phyloP scores from a whole-genome alignment of 768 basidiomycete species.

The Naematelia encephala region DNA sequence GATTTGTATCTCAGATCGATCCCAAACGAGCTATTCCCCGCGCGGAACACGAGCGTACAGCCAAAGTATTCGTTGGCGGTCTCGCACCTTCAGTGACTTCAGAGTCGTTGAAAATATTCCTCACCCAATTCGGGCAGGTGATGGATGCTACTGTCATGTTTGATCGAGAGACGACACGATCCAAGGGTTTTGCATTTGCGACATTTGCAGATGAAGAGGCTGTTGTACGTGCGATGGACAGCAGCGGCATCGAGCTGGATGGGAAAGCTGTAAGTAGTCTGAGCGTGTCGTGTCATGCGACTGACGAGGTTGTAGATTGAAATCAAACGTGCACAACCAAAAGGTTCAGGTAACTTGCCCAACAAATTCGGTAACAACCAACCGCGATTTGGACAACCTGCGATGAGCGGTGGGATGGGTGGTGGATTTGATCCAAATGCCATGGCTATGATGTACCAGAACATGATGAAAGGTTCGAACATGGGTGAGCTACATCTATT shows the following conservation, averaged over 20 bases:
- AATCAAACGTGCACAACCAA: slow-evolving; percentile 91
- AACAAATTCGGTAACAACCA: slow-evolving; percentile 24
- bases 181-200: slow-evolving; percentile 97
- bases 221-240: slow-evolving; percentile 81
- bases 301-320: slow-evolving; percentile 65
- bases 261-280: slow-evolving; percentile 77
- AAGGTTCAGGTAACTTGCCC: slow-evolving; percentile 51
- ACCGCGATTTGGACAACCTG: slow-evolving; percentile 20
- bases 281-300: background rate
- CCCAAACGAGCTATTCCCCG: slow-evolving; percentile 98
- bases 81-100: slow-evolving; percentile 87
- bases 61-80: slow-evolving; percentile 92
- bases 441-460: slow-evolving; percentile 86
- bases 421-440: slow-evolving; percentile 79
- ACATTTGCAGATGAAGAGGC: slow-evolving; percentile 85
- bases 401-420: slow-evolving; percentile 26
- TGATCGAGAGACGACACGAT: slow-evolving; percentile 58
- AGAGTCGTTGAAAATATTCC: slow-evolving; percentile 88
- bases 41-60: slow-evolving; percentile 80
- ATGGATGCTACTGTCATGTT: slow-evolving; percentile 99
- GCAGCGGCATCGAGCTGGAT: slow-evolving; percentile 85
- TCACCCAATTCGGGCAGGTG: slow-evolving; percentile 89
- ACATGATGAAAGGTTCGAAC: slow-evolving; percentile 79
- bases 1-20: slow-evolving; percentile 70
- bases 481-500: slow-evolving; percentile 15